Evolutionary conservation across 176 grass and related monocot species (phyloP).

Genomic region (Aegilops umbellulata): DNA sequence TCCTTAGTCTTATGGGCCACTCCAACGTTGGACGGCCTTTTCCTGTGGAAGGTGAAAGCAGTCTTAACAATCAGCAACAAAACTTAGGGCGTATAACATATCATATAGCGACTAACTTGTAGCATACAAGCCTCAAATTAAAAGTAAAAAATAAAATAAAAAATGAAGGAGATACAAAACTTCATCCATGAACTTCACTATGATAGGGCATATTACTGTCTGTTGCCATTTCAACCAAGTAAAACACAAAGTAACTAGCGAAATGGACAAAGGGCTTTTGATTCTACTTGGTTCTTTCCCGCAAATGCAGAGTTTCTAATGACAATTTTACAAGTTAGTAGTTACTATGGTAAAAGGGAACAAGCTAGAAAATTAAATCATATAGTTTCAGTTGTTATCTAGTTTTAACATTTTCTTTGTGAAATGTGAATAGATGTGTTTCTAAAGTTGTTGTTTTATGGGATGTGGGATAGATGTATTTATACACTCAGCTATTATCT

Average conservation of each 20-base stretch:
- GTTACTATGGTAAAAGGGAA: neutral
- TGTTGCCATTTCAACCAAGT: neutral
- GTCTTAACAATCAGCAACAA: neutral
- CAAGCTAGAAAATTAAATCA: neutral
- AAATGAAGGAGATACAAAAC: neutral
- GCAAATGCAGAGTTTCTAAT: neutral
- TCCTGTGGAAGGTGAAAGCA: slow-evolving; percentile 27
- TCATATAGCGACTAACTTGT: slow-evolving; percentile 3
- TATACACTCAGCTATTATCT: neutral
- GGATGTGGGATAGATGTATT: neutral
- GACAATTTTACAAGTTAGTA: neutral
- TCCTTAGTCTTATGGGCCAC: slow-evolving; percentile 77
- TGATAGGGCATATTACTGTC: neutral
- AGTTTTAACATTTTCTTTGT: neutral
- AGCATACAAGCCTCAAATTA: slow-evolving; percentile 7
- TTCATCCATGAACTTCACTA: slow-evolving; percentile 1
- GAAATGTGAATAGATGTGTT: neutral
- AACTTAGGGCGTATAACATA: neutral
- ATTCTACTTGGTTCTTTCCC: neutral
- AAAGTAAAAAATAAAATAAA: neutral
- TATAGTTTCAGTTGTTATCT: neutral
- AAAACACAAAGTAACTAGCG: neutral
- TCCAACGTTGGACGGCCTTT: slow-evolving; percentile 59
- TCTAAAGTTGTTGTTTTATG: neutral
- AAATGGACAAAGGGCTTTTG: neutral